Evolutionary conservation across 805 yeast genomes (phyloP).

Genomic region (Maudiozyma saulgeensis): DNA sequence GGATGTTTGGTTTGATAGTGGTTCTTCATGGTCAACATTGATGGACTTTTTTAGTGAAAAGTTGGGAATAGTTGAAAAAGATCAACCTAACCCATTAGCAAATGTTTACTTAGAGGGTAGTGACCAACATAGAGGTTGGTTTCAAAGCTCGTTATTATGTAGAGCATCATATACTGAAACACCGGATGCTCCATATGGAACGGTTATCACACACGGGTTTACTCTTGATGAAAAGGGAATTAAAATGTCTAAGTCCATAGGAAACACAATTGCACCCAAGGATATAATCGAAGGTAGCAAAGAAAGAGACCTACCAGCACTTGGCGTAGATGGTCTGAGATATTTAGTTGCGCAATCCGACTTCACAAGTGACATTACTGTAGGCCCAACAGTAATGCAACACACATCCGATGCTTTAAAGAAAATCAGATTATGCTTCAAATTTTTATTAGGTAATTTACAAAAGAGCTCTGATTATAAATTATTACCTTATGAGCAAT

Average conservation of each 20-base stretch:
- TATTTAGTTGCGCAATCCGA: constrained; percentile 86
- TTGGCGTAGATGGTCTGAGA: constrained; percentile 88
- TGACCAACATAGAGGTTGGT: constrained; percentile 99
- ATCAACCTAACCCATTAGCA: constrained; percentile 43
- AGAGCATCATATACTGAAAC: constrained; percentile 42
- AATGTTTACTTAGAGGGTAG: constrained; percentile 92
- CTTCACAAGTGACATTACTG: constrained; percentile 68
- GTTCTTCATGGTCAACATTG: constrained; percentile 69
- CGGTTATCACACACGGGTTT: constrained; percentile 87
- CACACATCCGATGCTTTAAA: constrained; percentile 75
- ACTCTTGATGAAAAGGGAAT: constrained; percentile 74
- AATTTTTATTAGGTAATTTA: constrained; percentile 73
- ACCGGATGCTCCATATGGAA: constrained; percentile 53
- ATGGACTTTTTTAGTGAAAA: constrained; percentile 29
- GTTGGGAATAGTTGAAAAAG: constrained; percentile 21
- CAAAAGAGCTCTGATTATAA: constrained; percentile 31
- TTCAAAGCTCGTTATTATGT: constrained; percentile 84
- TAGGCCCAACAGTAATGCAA: constrained; percentile 60
- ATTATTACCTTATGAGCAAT: constrained; percentile 32
- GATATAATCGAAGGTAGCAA: constrained; percentile 56
- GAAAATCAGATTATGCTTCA: constrained; percentile 73
- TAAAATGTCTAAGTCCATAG: constrained; percentile 91
- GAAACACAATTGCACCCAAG: constrained; percentile 66
- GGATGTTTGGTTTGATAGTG: constrained; percentile 99
- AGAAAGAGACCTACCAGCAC: constrained; percentile 41